Evolutionary conservation across 768 basidiomycete species (phyloP), one percentile per base, ranked within the genome.

Genomic region (Naganishia randhawae): DNA sequence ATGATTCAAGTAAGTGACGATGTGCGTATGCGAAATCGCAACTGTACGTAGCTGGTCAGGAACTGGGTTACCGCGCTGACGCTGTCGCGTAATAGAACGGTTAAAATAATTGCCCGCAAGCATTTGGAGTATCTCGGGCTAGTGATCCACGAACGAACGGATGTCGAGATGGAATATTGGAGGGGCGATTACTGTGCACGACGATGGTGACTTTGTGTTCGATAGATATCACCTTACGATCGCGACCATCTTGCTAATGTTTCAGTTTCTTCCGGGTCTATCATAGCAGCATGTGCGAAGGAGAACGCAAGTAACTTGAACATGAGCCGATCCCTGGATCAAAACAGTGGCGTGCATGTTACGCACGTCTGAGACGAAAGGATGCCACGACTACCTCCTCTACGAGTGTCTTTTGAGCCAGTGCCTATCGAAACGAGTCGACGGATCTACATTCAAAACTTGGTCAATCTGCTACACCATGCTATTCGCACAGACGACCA

Each of bases 401-500:
- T 61, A 25, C 57, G 39, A 41, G 57, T 61, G 2, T 61, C 57
- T 3, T 61, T 61, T 29, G 57, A 61, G 14, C 57, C 57, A 13
- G 37, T 61, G 4, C 57, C 37, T 25, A 61, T 70, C 6, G 16
- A 37, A 19, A 70, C 69, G 1, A 66, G 50, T 45, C 64, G 78
- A n/a, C 69, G 71, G 32, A 72, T 71, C 51, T 73, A 75, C 61
- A 76, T 80, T 19, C 78, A 80, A 48, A 78, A 80, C 65, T 65
- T 78, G 33, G 67, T 72, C 9, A 71, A 76, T 52, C 65, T 77
- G 1, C 70, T 80, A 13, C 75, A 80, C 53, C 69, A 67, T 31
- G 74, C 76, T 65, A 66, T 80, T 9, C 65, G 76, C 9, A 63
- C 69, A 41, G 70, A 74, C 9, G 76, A 80, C 39, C 5, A 68